These are phyloP conservation scores for Ricinus communis DNA, from an alignment of 345 rosid species.

Conservation along the genomic window DNA sequence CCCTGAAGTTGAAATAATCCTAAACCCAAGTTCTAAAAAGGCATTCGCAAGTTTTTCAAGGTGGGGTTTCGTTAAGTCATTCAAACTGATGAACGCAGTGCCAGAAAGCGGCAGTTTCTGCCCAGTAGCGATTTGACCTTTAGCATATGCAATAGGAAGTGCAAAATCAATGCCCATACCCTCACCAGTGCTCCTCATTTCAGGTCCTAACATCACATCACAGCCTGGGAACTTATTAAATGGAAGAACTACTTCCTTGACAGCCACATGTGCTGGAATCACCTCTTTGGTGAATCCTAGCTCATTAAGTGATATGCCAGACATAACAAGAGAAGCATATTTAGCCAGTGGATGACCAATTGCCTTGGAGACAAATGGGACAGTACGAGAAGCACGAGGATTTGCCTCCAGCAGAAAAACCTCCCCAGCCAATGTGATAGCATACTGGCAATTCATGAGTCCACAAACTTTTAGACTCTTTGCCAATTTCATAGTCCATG, in stretches of 20 bases:
- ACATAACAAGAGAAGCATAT: constrained; percentile 93
- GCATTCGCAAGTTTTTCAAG: constrained; percentile 75
- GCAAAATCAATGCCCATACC: constrained; percentile 87
- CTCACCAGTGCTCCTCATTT: constrained; percentile 97
- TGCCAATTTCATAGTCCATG: constrained; percentile 82
- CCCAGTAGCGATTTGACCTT: constrained; percentile 93
- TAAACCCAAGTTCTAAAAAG: constrained; percentile 73
- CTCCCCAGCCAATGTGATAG: constrained; percentile 72
- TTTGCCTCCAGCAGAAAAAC: constrained; percentile 96
- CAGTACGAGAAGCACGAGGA: constrained; percentile 96
- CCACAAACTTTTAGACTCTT: constrained; percentile 82
- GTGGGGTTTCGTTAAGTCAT: constrained; percentile 79
- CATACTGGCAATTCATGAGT: constrained; percentile 94
- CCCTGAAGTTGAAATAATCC: constrained; percentile 80
- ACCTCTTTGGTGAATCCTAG: constrained; percentile 73
- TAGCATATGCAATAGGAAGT: constrained; percentile 74
- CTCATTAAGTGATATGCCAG: constrained; percentile 75
- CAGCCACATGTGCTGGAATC: constrained; percentile 75
- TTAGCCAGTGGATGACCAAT: constrained; percentile 94
- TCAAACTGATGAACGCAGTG: constrained; percentile 87
- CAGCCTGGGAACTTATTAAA: constrained; percentile 94
- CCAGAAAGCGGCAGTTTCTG: constrained; percentile 85
- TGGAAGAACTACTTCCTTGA: constrained; percentile 96
- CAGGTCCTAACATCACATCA: constrained; percentile 90
- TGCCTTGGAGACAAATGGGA: constrained; percentile 97